Evolutionary conservation across 2,329 filamentous ascomycete species (phyloP).

Genomic region (Penicillium corylophilum): DNA sequence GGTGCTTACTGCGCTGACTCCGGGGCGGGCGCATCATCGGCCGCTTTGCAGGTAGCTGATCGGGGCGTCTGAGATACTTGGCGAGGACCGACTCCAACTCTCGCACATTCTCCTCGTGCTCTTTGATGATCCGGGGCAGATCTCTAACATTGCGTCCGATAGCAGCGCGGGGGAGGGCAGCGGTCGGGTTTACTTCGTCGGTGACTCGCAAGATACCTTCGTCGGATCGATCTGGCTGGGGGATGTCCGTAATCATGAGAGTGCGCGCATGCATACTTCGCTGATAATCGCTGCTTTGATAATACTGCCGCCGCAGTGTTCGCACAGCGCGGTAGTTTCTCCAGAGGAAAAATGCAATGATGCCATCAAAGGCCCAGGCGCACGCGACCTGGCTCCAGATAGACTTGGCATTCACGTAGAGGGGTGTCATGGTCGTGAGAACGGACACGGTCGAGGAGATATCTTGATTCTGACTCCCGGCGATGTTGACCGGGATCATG

Average conservation of each 20-base stretch:
- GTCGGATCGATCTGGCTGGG: constrained; percentile 71
- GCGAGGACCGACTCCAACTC: constrained; percentile 80
- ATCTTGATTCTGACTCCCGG: constrained; percentile 43
- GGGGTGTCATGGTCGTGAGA: constrained; percentile 51
- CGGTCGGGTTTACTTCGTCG: constrained; percentile 74
- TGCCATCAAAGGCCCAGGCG: constrained; percentile 67
- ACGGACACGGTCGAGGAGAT: constrained; percentile 24
- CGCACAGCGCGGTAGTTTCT: constrained; percentile 79
- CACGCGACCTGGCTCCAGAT: constrained; percentile 61
- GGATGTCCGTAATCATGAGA: constrained; percentile 76
- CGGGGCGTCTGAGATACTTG: constrained; percentile 86
- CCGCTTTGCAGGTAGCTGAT: constrained; percentile 71
- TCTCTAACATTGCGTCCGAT: constrained; percentile 92
- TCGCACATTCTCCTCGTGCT: constrained; percentile 78
- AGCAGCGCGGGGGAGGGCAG: constrained; percentile 74
- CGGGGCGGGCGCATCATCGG: constrained; percentile 79
- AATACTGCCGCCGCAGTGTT: constrained; percentile 71
- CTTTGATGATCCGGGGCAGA: constrained; percentile 77
- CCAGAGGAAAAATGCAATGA: constrained; percentile 81
- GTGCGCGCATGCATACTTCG: constrained; percentile 74
- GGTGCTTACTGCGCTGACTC: constrained; percentile 69
- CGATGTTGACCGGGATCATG: constrained; percentile 76
- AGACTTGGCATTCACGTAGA: constrained; percentile 46
- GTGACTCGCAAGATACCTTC: constrained; percentile 85
- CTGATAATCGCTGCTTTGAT: constrained; percentile 84